Conservation (phyloP, 2,329 filamentous ascomycete species). For the Achaetomium macrosporum region DNA sequence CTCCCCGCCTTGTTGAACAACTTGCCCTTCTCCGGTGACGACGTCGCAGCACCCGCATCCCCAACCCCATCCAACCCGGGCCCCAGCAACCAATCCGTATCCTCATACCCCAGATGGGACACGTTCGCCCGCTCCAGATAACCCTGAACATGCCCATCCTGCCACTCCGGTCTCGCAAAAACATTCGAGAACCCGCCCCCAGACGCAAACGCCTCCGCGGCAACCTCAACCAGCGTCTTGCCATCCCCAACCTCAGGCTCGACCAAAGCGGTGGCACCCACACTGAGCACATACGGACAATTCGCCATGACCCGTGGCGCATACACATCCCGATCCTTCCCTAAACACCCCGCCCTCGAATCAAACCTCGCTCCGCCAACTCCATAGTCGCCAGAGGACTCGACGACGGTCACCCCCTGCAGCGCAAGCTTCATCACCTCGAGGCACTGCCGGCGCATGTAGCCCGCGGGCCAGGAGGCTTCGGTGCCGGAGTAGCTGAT, state of each 20-base stretch:
- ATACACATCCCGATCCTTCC: conserved; percentile 32
- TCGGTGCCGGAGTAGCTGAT: conserved; percentile 54
- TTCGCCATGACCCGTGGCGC: conserved; percentile 42
- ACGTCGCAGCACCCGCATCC: neutral
- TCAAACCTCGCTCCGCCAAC: conserved; percentile 35
- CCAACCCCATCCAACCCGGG: neutral
- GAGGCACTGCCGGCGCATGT: conserved; percentile 47
- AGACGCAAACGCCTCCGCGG: conserved; percentile 25
- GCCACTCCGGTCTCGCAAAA: conserved; percentile 29
- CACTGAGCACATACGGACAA: conserved; percentile 39
- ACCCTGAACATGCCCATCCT: conserved; percentile 23
- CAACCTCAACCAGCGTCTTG: conserved; percentile 18
- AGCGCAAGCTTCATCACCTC: conserved; percentile 49
- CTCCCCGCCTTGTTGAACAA: conserved; percentile 41
- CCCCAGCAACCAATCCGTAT: neutral
- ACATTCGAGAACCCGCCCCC: conserved; percentile 34
- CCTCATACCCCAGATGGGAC: conserved; percentile 9
- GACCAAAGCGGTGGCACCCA: conserved; percentile 20
- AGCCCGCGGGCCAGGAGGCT: conserved; percentile 45
- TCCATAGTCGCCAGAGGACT: conserved; percentile 44
- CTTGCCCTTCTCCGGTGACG: conserved; percentile 5
- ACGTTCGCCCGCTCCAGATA: conserved; percentile 25
- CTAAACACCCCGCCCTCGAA: conserved; percentile 31
- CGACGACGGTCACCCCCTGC: conserved; percentile 43
- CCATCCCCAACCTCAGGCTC: conserved; percentile 7